Base-by-base conservation (phyloP, 1,284 basidiomycete genomes). In the Termitomyces sp. region DNA sequence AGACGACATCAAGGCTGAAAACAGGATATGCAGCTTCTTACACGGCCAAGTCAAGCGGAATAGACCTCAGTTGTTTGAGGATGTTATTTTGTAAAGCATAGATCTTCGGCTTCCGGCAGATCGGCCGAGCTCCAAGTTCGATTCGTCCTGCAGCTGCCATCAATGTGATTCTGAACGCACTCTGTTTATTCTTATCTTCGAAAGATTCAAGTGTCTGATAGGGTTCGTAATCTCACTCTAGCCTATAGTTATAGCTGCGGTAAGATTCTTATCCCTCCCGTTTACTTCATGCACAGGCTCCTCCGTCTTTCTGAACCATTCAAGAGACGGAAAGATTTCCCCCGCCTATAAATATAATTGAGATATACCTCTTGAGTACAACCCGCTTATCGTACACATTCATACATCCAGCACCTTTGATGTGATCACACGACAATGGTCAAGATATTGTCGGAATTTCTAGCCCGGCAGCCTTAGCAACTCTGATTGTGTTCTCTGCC, bases 381-480 rank as follows among this genome's bases (percentile, higher is more conserved):
- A 12, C 15, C 5, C 7, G 17, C 12, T 45, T 13, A 33, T 33
- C 28, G 10, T 24, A 24, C 24, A 24, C 10, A 46, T 19, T 3
- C 13, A 24, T 24, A 17, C 31, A 36, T 47, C n/a, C 5, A n/a
- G 5, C n/a, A 34, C 5, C 24, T 21, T 34, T 13, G 24, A 30
- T 9, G 15, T 13, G 5, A 19, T 40, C 10, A 38, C 28, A 42
- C 5, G 33, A 24, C 24, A 31, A 8, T 30, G 5, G n/a, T 53
- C 41, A 40, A 10, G 33, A 30, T 30, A 56, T 45, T 3, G 21
- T 40, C 19, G 89, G 86, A 49, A 92, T 83, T 10, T 73, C 63
- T 50, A 91, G 67, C 0, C 83, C 81, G 3, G 88, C 89, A 31
- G 81, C 78, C 56, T 72, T 70, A 0, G 91, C 91, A 49, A 84